phyloP scores from a whole-genome alignment of 257 asterid genomes.

The Jacaranda mimosifolia region DNA sequence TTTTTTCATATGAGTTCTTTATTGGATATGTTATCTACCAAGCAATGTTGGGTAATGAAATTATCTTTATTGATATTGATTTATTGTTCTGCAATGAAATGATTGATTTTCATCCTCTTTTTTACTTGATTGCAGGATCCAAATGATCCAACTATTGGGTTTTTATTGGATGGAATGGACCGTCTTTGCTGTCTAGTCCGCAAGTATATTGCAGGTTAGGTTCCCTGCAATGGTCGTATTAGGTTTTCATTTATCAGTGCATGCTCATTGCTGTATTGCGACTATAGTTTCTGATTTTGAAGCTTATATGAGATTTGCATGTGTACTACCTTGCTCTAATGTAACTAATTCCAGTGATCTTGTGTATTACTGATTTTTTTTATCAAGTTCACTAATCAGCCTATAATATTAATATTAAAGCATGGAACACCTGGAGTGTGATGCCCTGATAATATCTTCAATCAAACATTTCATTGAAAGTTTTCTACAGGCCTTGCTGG shows the following conservation, averaged over 20 bases:
- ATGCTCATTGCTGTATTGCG: slow-evolving; percentile 10
- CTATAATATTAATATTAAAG: slow-evolving; percentile 9
- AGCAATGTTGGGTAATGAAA: slow-evolving; percentile 5
- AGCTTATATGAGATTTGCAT: slow-evolving; percentile 29
- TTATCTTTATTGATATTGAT: slow-evolving; percentile 25
- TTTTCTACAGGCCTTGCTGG: slow-evolving; percentile 9
- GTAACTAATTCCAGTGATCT: slow-evolving; percentile 19
- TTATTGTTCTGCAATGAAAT: slow-evolving; percentile 16
- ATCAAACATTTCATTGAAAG: slow-evolving; percentile 1
- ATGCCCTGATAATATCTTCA: slow-evolving; percentile 9
- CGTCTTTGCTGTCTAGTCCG: slow-evolving; percentile 94
- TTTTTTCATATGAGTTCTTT: slow-evolving; percentile 26
- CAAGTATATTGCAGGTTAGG: slow-evolving; percentile 95
- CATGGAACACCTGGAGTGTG: slow-evolving; percentile 27
- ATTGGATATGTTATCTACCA: slow-evolving; percentile 23
- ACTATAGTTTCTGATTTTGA: slow-evolving; percentile 22
- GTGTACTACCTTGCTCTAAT: slow-evolving; percentile 2
- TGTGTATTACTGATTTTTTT: slow-evolving; percentile 7
- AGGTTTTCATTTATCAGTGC: slow-evolving; percentile 9
- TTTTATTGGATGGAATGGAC: slow-evolving; percentile 95
- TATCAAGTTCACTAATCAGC: slow-evolving; percentile 14
- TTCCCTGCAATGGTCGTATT: slow-evolving; percentile 23
- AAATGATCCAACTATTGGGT: slow-evolving; percentile 97
- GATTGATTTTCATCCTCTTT: slow-evolving; percentile 20
- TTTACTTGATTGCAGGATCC: slow-evolving; percentile 75